Base-by-base conservation (phyloP, 805 yeast genomes). In the Candida chauliodis region DNA sequence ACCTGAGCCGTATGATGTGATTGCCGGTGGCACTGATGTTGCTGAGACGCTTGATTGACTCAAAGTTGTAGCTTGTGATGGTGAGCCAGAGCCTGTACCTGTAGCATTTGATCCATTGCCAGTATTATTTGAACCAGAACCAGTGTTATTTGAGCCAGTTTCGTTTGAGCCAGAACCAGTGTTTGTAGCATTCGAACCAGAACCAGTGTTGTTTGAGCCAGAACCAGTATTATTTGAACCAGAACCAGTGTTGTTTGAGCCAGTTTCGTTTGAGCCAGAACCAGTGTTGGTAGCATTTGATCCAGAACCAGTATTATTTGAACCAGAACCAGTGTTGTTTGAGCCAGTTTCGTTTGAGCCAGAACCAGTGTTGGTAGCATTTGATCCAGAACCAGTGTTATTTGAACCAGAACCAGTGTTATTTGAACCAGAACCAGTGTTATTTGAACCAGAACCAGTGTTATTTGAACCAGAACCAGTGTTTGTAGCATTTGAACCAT, bases 241-340 rank as follows among this genome's bases (percentile, higher is more conserved):
- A 15, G 18, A 6, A 28, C 30, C 30, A n/a, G 7, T 27, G 8
- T 11, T 6, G 11, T 19, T 13, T 27, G 8, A 5, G 10, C 8
- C 16, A 8, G 30, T 8, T 6, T 13, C 16, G 6, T 4, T n/a
- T 26, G 30, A 9, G 15, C 30, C 30, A 14, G 13, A 24, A n/a
- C n/a, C n/a, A n/a, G n/a, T n/a, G 10, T 10, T 10, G 7, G 10
- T 8, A 8, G 37, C 23, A 13, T 49, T 49, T 6, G 35, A 21
- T 15, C 26, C 34, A 23, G 26, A 19, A 8, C 49, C 49, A 18
- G 39, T 36, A 23, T 48, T n/a, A n/a, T n/a, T n/a, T n/a, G n/a
- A n/a, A n/a, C n/a, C n/a, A n/a, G n/a, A n/a, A 27, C 30, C 30
- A 27, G 30, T 15, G 5, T 9, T 9, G 5, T n/a, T n/a, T 6